Conservation (phyloP, 2,329 filamentous ascomycete genomes). For the Clonostachys chloroleuca region DNA sequence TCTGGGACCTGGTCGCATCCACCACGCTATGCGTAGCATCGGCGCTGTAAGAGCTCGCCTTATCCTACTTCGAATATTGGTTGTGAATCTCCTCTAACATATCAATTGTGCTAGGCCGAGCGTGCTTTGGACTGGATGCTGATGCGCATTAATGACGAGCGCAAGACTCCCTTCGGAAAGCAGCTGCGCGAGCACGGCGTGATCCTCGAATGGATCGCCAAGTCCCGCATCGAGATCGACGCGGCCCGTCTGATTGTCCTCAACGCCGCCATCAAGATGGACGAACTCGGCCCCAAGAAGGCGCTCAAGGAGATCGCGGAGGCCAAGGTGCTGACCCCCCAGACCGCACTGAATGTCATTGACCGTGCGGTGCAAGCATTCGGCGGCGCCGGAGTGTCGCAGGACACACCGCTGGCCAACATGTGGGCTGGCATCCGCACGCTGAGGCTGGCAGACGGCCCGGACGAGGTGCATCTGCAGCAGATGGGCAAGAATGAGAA, state of each 20-base stretch:
- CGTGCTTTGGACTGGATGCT: constrained; percentile 92
- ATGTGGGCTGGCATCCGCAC: constrained; percentile 82
- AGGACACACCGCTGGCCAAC: constrained; percentile 86
- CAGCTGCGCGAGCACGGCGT: constrained; percentile 84
- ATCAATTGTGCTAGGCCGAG: constrained; percentile 54
- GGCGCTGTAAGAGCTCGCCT: constrained; percentile 56
- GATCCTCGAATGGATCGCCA: constrained; percentile 91
- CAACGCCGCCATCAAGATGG: constrained; percentile 94
- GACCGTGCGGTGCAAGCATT: constrained; percentile 93
- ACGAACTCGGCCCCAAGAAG: constrained; percentile 81
- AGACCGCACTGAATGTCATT: constrained; percentile 78
- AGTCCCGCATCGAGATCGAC: constrained; percentile 90
- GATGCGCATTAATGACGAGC: constrained; percentile 86
- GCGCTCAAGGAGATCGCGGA: constrained; percentile 91
- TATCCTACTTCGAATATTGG: background rate
- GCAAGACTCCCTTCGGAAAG: constrained; percentile 89
- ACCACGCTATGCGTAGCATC: constrained; percentile 95
- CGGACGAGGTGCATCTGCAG: constrained; percentile 89
- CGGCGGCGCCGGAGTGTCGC: constrained; percentile 84
- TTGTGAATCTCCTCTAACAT: background rate
- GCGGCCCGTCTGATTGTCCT: constrained; percentile 84
- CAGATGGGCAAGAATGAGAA: constrained; percentile 82
- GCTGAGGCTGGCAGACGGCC: constrained; percentile 83
- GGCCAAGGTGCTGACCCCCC: constrained; percentile 88
- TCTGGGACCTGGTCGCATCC: constrained; percentile 91